Evolutionary conservation across 192 early-diverging fungal species (phyloP).

Genomic region (Paraglomus occultum): DNA sequence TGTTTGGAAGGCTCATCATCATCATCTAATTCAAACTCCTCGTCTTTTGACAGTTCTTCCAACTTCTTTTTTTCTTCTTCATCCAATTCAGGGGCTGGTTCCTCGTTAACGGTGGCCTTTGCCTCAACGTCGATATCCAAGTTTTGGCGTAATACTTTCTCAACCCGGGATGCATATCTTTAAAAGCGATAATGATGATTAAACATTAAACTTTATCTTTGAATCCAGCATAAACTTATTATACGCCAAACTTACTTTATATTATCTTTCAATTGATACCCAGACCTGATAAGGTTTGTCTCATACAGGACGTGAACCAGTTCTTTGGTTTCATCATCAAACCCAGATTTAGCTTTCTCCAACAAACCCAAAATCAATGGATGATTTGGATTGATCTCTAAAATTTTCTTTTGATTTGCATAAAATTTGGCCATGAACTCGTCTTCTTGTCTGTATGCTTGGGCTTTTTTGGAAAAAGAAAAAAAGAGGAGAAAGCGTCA

Average conservation of each 20-base stretch:
- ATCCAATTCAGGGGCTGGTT: slow-evolving; percentile 14
- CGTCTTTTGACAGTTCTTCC: neutral
- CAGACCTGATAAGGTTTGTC: slow-evolving; percentile 60
- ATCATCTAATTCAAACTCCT: slow-evolving; percentile 21
- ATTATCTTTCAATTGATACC: slow-evolving; percentile 56
- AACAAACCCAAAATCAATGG: slow-evolving; percentile 58
- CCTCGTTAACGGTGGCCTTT: slow-evolving; percentile 33
- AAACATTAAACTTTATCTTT: neutral
- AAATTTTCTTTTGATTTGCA: slow-evolving; percentile 58
- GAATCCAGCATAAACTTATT: no score
- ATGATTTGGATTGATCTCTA: slow-evolving; percentile 69
- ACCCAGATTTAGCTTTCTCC: slow-evolving; percentile 45
- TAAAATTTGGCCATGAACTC: slow-evolving; percentile 47
- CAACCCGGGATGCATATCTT: slow-evolving; percentile 48
- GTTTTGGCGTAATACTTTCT: slow-evolving; percentile 52
- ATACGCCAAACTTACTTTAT: slow-evolving; percentile 43
- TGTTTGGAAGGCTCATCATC: no score
- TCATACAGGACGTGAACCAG: slow-evolving; percentile 61
- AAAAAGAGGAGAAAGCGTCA: neutral
- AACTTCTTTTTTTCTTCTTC: slow-evolving; percentile 7
- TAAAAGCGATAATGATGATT: neutral
- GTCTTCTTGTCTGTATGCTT: slow-evolving; percentile 52
- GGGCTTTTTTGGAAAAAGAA: slow-evolving; percentile 35
- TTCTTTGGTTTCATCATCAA: slow-evolving; percentile 45
- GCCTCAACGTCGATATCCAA: slow-evolving; percentile 46